phyloP scores from a whole-genome alignment of 257 asterid genomes.

The Ilex asprella region DNA sequence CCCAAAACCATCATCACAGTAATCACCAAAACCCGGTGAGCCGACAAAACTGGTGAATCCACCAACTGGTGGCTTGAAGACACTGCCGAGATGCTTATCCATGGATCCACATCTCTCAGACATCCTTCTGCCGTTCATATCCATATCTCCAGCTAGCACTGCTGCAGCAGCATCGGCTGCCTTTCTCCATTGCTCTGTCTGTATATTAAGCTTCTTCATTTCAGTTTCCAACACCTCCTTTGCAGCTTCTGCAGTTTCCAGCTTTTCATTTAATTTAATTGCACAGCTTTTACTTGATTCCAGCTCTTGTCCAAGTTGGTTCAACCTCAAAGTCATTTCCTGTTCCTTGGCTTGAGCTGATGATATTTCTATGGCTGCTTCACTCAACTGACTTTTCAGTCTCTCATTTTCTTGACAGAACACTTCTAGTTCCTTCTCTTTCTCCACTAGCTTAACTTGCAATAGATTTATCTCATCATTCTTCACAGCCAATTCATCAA shows the following conservation, averaged over 20 bases:
- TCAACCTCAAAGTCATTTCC: slow-evolving; percentile 31
- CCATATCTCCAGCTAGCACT: slow-evolving; percentile 60
- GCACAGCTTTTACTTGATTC: slow-evolving; percentile 40
- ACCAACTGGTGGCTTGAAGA: slow-evolving; percentile 29
- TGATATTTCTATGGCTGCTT: slow-evolving; percentile 31
- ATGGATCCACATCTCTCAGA: slow-evolving; percentile 95
- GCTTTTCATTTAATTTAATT: slow-evolving; percentile 32
- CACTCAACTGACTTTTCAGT: slow-evolving; percentile 40
- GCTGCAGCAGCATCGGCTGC: slow-evolving; percentile 98
- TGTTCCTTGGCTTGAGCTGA: slow-evolving; percentile 32
- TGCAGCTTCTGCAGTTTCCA: slow-evolving; percentile 41
- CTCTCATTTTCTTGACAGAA: slow-evolving; percentile 36
- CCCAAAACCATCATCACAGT: slow-evolving; percentile 46
- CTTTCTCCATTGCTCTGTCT: slow-evolving; percentile 93
- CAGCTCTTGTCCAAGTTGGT: slow-evolving; percentile 41
- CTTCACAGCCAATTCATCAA: slow-evolving; percentile 43
- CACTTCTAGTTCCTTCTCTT: slow-evolving; percentile 38
- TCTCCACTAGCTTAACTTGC: slow-evolving; percentile 44
- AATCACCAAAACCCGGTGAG: slow-evolving; percentile 54
- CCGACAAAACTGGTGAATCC: slow-evolving; percentile 43
- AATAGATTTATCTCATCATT: slow-evolving; percentile 33
- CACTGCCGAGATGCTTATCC: slow-evolving; percentile 58
- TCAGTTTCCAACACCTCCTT: slow-evolving; percentile 63
- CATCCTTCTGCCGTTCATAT: slow-evolving; percentile 52
- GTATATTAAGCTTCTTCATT: slow-evolving; percentile 81